phyloP scores from a whole-genome alignment of 352 stramenopile genomes.

The Globisporangium uncinulatum region DNA sequence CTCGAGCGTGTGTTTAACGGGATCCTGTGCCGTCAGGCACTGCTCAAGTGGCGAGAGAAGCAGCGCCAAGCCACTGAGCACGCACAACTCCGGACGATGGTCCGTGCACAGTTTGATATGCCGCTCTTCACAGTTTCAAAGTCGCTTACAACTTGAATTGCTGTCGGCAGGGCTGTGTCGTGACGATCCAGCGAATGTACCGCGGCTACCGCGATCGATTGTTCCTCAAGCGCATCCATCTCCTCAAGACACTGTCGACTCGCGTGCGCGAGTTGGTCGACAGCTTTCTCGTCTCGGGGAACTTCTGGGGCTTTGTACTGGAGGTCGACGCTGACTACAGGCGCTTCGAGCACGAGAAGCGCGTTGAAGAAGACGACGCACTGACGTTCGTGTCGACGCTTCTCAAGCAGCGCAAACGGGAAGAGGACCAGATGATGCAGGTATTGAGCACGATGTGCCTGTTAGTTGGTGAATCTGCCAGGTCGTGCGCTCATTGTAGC shows the following conservation, averaged over 20 bases:
- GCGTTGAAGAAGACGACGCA: conserved; percentile 35
- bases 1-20: conserved; percentile 8
- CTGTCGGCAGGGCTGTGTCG: conserved; percentile 13
- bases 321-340: conserved; percentile 57
- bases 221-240: conserved; percentile 32
- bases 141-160: background rate
- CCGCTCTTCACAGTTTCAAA: background rate
- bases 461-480: background rate
- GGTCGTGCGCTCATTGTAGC: background rate
- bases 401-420: conserved; percentile 32
- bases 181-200: conserved; percentile 47
- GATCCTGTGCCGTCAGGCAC: conserved; percentile 14
- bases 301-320: conserved; percentile 60
- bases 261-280: conserved; percentile 41
- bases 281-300: conserved; percentile 36
- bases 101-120: conserved; percentile 1
- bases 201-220: conserved; percentile 41
- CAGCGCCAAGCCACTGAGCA: conserved; percentile 18
- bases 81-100: conserved; percentile 15
- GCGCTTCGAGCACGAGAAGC: conserved; percentile 36
- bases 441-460: conserved; percentile 4
- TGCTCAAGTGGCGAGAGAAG: conserved; percentile 28
- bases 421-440: conserved; percentile 61
- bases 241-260: conserved; percentile 28
- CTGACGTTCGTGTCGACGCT: conserved; percentile 47